Percentiles rank a stretch among this genome's conserved stretches.
phyloP scores from a whole-genome alignment of 2,329 filamentous ascomycete species.

The Ascochyta pisi region DNA sequence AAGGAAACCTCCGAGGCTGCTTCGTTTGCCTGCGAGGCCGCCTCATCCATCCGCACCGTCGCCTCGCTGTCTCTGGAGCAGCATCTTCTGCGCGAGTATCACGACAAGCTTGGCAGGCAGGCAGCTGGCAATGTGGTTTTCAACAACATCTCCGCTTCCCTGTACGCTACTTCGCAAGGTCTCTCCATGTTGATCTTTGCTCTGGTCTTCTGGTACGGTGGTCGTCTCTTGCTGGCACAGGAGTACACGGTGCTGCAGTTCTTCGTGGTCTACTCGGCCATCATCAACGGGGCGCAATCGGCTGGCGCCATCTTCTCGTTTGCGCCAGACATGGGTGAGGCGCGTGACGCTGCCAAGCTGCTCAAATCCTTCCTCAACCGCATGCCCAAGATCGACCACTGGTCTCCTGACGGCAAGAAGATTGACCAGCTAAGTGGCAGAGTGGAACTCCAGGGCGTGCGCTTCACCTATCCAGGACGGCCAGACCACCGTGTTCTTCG shows the following conservation, averaged over 20 bases:
- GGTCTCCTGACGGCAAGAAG: constrained; percentile 48
- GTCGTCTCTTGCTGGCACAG: constrained; percentile 35
- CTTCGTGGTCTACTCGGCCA: constrained; percentile 86
- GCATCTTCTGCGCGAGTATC: constrained; percentile 79
- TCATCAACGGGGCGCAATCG: constrained; percentile 91
- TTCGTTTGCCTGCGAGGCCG: constrained; percentile 90
- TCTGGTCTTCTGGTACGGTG: constrained; percentile 50
- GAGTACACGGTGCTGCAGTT: constrained; percentile 81
- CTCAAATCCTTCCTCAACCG: constrained; percentile 86
- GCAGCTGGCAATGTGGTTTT: constrained; percentile 73
- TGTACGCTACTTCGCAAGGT: constrained; percentile 87
- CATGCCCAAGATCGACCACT: constrained; percentile 71
- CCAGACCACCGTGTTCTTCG: constrained; percentile 91
- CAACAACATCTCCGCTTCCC: constrained; percentile 74
- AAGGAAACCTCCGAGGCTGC: constrained; percentile 82
- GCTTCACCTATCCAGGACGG: constrained; percentile 92
- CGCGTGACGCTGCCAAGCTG: constrained; percentile 79
- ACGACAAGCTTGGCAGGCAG: constrained; percentile 71
- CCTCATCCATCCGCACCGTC: constrained; percentile 93
- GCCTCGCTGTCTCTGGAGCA: constrained; percentile 86
- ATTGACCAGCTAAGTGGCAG: constrained; percentile 67
- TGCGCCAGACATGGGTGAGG: constrained; percentile 96
- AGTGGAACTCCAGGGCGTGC: constrained; percentile 89
- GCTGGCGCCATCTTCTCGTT: constrained; percentile 94
- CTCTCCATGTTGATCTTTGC: constrained; percentile 60